Conservation (phyloP, 768 basidiomycete genomes). For the Boletus vermiculosoides region DNA sequence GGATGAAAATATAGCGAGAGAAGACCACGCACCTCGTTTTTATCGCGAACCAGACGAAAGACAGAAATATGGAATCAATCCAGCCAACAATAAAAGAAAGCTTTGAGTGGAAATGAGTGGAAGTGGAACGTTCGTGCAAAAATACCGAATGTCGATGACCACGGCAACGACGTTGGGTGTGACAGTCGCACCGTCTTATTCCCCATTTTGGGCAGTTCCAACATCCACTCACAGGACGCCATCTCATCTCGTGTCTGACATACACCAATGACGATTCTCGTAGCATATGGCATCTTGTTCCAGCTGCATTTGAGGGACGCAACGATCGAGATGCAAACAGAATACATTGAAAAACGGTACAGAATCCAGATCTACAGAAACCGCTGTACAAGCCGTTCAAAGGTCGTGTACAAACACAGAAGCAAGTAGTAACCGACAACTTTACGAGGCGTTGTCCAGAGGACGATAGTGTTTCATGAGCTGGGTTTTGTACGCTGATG, state of each 20-base stretch:
- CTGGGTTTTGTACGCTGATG: conserved; percentile 66
- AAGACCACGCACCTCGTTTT: neutral
- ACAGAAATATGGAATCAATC: neutral
- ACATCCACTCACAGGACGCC: too few species aligned
- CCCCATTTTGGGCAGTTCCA: neutral
- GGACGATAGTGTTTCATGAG: conserved; percentile 73
- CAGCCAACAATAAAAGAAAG: neutral
- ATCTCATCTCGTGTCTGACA: too few species aligned
- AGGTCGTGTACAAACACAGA: neutral
- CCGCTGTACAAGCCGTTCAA: neutral
- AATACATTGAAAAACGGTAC: conserved; percentile 13
- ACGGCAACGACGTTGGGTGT: neutral
- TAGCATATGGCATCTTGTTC: too few species aligned
- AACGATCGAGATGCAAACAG: neutral
- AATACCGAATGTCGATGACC: neutral
- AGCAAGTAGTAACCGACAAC: conserved; percentile 2
- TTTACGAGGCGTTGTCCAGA: conserved; percentile 38
- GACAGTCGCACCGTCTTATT: too few species aligned
- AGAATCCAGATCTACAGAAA: conserved; percentile 20
- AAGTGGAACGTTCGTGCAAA: neutral
- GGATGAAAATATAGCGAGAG: neutral
- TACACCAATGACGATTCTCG: too few species aligned
- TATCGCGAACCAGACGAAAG: neutral
- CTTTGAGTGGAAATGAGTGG: neutral
- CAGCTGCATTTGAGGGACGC: neutral